phyloP scores from a whole-genome alignment of 345 rosid genomes.

The Isatis tinctoria region DNA sequence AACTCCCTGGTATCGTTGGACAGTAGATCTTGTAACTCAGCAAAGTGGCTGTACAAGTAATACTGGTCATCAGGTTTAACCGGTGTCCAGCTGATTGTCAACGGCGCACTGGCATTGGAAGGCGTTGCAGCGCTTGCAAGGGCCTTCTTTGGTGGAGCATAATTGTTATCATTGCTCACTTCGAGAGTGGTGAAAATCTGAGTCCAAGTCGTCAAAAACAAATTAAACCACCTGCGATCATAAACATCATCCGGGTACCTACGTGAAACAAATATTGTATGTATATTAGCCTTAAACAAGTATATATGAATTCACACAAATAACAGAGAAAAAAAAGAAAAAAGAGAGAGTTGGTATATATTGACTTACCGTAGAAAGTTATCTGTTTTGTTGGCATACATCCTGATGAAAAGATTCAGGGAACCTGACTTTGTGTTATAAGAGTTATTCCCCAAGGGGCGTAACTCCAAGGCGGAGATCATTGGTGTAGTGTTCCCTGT shows the following conservation, averaged over 20 bases:
- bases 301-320: neutral
- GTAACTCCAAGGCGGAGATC: constrained; percentile 41
- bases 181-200: neutral
- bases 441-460: constrained; percentile 24
- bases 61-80: neutral
- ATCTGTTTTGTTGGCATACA: constrained; percentile 2
- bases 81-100: neutral
- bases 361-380: neutral
- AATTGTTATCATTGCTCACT: neutral
- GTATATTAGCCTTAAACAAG: neutral
- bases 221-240: constrained; percentile 35
- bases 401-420: neutral
- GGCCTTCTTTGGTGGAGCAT: constrained; percentile 16
- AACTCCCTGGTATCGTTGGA: constrained; percentile 34
- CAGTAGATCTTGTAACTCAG: constrained; percentile 26
- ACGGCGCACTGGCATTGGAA: neutral
- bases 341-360: neutral
- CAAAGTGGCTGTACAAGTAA: constrained; percentile 36
- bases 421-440: constrained; percentile 15
- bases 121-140: constrained; percentile 29
- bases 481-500: constrained; percentile 35
- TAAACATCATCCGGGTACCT: constrained; percentile 34
- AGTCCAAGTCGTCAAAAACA: neutral
- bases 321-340: no score
- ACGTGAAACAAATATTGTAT: neutral